Percentiles rank a stretch among this genome's conserved stretches.
phyloP scores from a whole-genome alignment of 1,284 basidiomycete genomes.

The Pseudozyma hubeiensis region DNA sequence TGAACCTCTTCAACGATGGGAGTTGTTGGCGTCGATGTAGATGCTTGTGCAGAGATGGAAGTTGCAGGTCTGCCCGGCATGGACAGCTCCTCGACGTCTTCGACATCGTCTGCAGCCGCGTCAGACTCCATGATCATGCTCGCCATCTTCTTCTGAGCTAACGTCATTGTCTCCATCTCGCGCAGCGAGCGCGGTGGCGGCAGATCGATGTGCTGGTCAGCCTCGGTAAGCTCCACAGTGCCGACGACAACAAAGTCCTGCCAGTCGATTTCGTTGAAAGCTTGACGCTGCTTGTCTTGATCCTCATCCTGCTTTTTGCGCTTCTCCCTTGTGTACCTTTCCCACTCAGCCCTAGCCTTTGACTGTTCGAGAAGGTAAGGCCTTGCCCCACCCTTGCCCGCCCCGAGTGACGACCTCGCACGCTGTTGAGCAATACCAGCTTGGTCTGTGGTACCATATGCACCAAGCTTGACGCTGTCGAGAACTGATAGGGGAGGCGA shows the following conservation, averaged over 20 bases:
- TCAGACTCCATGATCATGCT: conserved; percentile 96
- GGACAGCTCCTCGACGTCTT: conserved; percentile 74
- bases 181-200: conserved; percentile 94
- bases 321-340: conserved; percentile 82
- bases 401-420: conserved; percentile 17
- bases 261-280: conserved; percentile 95
- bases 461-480: conserved; percentile 73
- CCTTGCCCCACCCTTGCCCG: conserved; percentile 65
- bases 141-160: conserved; percentile 97
- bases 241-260: conserved; percentile 99
- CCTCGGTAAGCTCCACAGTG: conserved; percentile 96
- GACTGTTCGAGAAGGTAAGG: conserved; percentile 85
- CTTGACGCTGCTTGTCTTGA: conserved; percentile 73
- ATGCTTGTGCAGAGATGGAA: conserved; percentile 2
- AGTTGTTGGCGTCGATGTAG: conserved; percentile 3
- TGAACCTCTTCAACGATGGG: conserved; percentile 22
- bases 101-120: conserved; percentile 74
- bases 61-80: conserved; percentile 29
- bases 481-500: conserved; percentile 82
- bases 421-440: conserved; percentile 18
- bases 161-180: conserved; percentile 94
- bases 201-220: conserved; percentile 82
- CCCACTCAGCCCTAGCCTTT: conserved; percentile 85
- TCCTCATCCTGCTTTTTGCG: conserved; percentile 88
- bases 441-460: conserved; percentile 42